Percentiles rank a stretch among this genome's conserved stretches.
These are phyloP conservation scores for Apiospora pterosperma DNA, from an alignment of 2,329 filamentous ascomycete genomes.

Conservation along the genomic window DNA sequence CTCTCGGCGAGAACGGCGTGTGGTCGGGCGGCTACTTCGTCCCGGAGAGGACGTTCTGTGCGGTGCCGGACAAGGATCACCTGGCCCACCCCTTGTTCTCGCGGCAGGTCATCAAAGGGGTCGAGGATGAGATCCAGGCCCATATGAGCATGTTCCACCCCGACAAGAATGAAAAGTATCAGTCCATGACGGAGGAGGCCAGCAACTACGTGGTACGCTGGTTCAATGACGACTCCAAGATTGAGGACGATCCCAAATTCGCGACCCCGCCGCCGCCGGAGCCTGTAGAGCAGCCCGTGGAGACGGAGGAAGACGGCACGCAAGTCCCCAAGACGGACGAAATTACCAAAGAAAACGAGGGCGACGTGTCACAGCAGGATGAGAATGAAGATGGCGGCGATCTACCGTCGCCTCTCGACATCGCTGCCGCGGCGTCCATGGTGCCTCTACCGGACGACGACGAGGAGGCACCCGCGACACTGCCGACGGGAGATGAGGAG, in stretches of 20 bases:
- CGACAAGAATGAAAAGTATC: constrained; percentile 60
- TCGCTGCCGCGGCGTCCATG: constrained; percentile 48
- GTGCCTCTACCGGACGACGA: constrained; percentile 44
- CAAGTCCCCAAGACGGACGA: constrained; percentile 25
- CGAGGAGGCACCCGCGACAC: constrained; percentile 26
- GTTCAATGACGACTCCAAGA: constrained; percentile 44
- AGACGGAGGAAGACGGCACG: constrained; percentile 27
- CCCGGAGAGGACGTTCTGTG: constrained; percentile 75
- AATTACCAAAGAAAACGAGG: constrained; percentile 15
- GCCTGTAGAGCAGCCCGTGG: constrained; percentile 28
- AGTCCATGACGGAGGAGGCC: constrained; percentile 57
- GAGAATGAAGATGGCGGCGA: constrained; percentile 26
- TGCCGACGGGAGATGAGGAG: constrained; percentile 25
- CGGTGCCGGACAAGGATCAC: constrained; percentile 55
- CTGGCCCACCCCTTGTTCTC: constrained; percentile 40
- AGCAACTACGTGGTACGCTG: constrained; percentile 56
- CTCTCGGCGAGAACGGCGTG: constrained; percentile 67
- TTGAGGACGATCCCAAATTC: constrained; percentile 47
- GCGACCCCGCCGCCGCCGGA: constrained; percentile 36
- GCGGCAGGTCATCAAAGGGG: constrained; percentile 59
- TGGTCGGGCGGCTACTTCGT: constrained; percentile 59
- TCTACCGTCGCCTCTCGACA: constrained; percentile 45
- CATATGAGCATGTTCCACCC: constrained; percentile 66
- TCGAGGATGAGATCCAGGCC: constrained; percentile 67
- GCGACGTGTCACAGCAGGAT: background rate